Evolutionary conservation across 2,329 filamentous ascomycete species (phyloP), one percentile per base, ranked within the genome.

Genomic region (Chrysoporthe cubensis): DNA sequence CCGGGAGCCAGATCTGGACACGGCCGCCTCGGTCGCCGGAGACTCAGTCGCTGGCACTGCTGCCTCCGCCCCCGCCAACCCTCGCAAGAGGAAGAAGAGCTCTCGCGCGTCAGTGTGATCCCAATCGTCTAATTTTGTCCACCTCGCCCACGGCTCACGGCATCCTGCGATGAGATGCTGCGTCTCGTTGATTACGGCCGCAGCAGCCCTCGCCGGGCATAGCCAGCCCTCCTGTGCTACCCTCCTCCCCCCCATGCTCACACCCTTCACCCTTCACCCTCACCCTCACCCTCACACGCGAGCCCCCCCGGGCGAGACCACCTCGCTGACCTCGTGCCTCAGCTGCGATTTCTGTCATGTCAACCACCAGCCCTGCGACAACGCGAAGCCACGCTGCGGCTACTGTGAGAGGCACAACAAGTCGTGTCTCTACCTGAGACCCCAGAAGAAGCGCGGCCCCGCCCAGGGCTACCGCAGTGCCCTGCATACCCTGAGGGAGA

Each of bases 351-450:
- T 81, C 59, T 83, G 81, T 70, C 82, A 83, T 69, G 78, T 80
- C 64, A 81, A 83, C 72, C 81, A 83, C 69, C 81, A 83, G 73
- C 81, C 81, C 6, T 83, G 81, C 72, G 81, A 83, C 73, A 83
- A 83, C 69, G 80, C 79, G 61, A 74, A 76, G 57, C 81, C 81
- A n/a, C 78, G 81, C 58, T 83, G 81, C 71, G 77, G 80, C 71
- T 81, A 83, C 54, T 83, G 81, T 64, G 78, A 79, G 64, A 74
- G 76, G 66, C 77, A 80, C 67, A 77, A 77, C 69, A 79, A 79
- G 72, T 73, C 75, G 0, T 80, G 78, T 60, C 71, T 78, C 37
- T 80, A 80, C 65, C 73, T 79, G 48, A 74, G 78, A n/a, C 78
- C 78, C 0, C 78, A 78, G 64, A 80, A 80, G 71, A 78, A 78